Base-by-base conservation (phyloP, 495 filamentous ascomycete species). In the Talaromyces nanjingensis region DNA sequence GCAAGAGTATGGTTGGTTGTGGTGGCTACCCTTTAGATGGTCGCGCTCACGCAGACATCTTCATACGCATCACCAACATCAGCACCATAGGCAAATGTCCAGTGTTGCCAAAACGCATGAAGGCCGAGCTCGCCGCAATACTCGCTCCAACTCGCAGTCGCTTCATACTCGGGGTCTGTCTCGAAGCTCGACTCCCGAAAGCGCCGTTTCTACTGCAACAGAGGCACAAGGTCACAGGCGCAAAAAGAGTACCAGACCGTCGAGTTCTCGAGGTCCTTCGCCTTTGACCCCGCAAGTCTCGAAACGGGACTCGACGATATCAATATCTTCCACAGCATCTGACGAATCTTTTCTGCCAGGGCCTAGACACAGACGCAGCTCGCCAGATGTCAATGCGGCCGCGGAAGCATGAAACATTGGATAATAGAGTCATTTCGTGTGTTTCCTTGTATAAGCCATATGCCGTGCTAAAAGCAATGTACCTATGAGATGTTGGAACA, bases 1-100 rank as follows among this genome's bases (percentile, higher is more conserved):
- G 66, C 74, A 85, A 62, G 80, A 89, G 53, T 83, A 89, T n/a
- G 85, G 88, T 25, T 94, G 91, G 91, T 76, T 91, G 42, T 91
- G 89, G 89, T 92, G 92, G 79, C 53, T 78, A 1, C 83, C 89
- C 60, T 92, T 81, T 87, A 85, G 74, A 72, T 81, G 84, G 67
- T 84, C 85, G 64, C 81, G 80, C 63, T 76, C 71, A 39, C 74
- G 73, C 39, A 70, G 77, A 34, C 64, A 70, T 18, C 58, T 65
- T 27, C 67, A 70, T 56, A 56, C 67, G 52, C 63, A 64, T 11
- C 65, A 66, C 66, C 71, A 73, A 65, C 63, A 63, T 61, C 70
- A 73, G 64, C 73, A 74, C 34, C 72, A 72, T 33, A 72, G 74
- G 39, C 72, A 73, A 16, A 70, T 73, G 8, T 73, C 74, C 16